A percentile compares a stretch with the other conserved stretches of the same genome.
Conservation (phyloP, 1,139 yeast species). For the Geotrichum cucujoidarum region DNA sequence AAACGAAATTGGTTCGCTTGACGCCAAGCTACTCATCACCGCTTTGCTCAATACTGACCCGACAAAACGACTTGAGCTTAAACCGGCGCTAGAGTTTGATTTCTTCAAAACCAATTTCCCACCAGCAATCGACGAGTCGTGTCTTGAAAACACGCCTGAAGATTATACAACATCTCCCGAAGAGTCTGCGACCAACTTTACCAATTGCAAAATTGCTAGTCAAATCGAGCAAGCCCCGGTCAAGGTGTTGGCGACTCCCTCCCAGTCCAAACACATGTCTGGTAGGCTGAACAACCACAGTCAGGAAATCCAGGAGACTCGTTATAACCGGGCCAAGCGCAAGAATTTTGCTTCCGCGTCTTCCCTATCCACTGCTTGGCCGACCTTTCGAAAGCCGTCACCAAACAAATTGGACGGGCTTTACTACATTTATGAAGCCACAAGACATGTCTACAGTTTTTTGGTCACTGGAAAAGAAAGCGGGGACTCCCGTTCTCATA, state of each 20-base stretch:
- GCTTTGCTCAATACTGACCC: conserved; percentile 77
- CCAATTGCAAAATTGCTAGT: conserved; percentile 39
- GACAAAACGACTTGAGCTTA: conserved; percentile 68
- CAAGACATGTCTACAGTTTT: conserved; percentile 6
- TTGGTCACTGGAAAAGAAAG: too few species aligned
- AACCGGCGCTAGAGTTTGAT: conserved; percentile 71
- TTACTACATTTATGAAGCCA: background rate
- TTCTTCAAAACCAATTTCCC: conserved; percentile 81
- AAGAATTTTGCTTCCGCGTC: too few species aligned
- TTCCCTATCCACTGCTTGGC: too few species aligned
- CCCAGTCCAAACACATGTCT: too few species aligned
- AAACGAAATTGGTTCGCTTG: conserved; percentile 61
- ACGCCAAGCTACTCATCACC: conserved; percentile 66
- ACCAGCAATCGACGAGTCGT: conserved; percentile 46
- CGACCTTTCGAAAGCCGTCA: too few species aligned
- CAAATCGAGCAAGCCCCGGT: too few species aligned
- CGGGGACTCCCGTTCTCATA: too few species aligned
- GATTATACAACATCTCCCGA: conserved; percentile 51
- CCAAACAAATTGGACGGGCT: too few species aligned
- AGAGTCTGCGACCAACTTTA: conserved; percentile 67
- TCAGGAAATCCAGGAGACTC: too few species aligned
- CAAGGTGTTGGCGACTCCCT: too few species aligned
- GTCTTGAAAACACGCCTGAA: conserved; percentile 59
- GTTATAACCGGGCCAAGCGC: too few species aligned
- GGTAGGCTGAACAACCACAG: too few species aligned